Evolutionary conservation across 495 filamentous ascomycete genomes (phyloP), one percentile per base, ranked within the genome.

Genomic region (Chaetomium tenue): DNA sequence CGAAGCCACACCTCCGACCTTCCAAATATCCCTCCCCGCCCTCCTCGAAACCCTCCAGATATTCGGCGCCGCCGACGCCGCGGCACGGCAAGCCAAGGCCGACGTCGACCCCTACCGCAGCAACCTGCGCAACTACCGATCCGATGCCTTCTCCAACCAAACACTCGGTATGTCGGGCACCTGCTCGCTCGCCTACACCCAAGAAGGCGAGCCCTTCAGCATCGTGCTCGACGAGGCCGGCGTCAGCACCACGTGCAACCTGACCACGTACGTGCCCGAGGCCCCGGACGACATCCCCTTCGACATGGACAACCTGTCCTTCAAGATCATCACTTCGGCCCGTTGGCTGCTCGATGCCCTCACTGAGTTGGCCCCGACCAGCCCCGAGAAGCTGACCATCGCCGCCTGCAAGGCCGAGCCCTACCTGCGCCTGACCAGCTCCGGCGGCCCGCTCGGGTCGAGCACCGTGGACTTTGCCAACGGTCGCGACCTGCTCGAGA

Each of bases 21-120:
- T 98, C 72, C 88, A 91, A 63, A 88, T 97, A 64, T 93, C 91
- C 13, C 83, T 98, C 46, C 82, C 89, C 1, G 89, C 93, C 46
- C 83, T 98, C 11, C 84, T 98, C 50, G 94, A 98, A 79, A 96
- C 92, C 11, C 82, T 98, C 30, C 93, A 96, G 69, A 97, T 98
- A 47, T 93, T 98, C 71, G 89, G 90, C 54, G 84, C 91, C 63
- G 87, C 86, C 51, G 91, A 96, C 67, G 72, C 84, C 25, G 78
- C 79, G 33, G 74, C 79, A 22, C 77, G 81, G 40, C 82, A 85
- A 59, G 77, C 82, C 30, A 84, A 80, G 66, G 73, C 81, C 23
- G 82, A 85, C 16, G 68, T 74, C 48, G 81, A 85, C 63, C 73
- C 77, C 2, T 83, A 84, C 68, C 78, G 75, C 54, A 79, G 78